These are phyloP conservation scores for Martiniozyma asiatica DNA, from an alignment of 1,139 yeast genomes.

Conservation along the genomic window DNA sequence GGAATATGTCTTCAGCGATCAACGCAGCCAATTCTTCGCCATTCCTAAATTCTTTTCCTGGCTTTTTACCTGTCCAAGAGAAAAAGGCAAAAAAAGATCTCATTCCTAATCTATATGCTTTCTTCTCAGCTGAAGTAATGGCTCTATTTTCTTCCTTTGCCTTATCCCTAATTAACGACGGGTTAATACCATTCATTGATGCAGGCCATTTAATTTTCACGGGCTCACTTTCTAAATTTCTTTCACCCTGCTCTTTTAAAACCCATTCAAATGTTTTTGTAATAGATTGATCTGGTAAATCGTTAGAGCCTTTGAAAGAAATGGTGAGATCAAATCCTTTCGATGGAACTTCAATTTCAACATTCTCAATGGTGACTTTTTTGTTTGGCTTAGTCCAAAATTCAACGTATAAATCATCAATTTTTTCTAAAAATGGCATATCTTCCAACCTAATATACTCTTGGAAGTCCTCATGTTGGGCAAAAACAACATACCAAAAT, in stretches of 20 bases:
- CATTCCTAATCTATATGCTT: conserved; percentile 55
- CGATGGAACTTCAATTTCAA: conserved; percentile 26
- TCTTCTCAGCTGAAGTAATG: conserved; percentile 36
- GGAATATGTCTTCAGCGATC: conserved; percentile 54
- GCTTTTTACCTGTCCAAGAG: conserved; percentile 61
- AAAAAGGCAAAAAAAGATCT: conserved; percentile 67
- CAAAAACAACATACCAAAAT: conserved; percentile 67
- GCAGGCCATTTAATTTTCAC: conserved; percentile 50
- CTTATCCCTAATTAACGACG: conserved; percentile 30
- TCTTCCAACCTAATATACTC: conserved; percentile 59
- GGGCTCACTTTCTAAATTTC: conserved; percentile 34
- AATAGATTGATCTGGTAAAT: conserved; percentile 38
- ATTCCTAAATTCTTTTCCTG: conserved; percentile 60
- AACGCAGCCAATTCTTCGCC: conserved; percentile 62
- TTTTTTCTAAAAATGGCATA: conserved; percentile 51
- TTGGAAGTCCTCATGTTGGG: conserved; percentile 66
- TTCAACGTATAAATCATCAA: conserved; percentile 35
- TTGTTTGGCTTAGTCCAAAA: conserved; percentile 5
- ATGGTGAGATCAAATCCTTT: conserved; percentile 45
- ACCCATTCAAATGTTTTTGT: conserved; percentile 38
- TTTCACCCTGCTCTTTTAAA: conserved; percentile 36
- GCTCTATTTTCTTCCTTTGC: conserved; percentile 18
- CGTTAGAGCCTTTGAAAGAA: conserved; percentile 28
- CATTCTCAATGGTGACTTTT: conserved; percentile 7
- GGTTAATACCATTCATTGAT: conserved; percentile 41